Evolutionary conservation across 257 asterid genomes (phyloP).

Genomic region (Salvia miltiorrhiza): DNA sequence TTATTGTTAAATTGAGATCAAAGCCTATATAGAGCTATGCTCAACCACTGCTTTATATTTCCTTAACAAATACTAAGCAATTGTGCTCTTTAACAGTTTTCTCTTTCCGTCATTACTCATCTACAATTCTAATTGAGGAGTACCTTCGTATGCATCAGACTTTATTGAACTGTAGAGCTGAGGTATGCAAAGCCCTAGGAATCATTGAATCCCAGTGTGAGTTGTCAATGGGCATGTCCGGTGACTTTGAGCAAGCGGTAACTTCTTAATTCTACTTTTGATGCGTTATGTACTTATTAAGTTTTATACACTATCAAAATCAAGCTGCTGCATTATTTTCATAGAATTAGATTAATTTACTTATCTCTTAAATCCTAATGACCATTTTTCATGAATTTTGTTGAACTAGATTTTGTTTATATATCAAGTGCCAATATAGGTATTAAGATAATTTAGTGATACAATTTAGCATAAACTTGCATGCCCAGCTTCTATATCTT

Average conservation of each 20-base stretch:
- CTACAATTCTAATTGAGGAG: constrained; percentile 4
- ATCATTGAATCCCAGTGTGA: constrained; percentile 59
- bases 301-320: not conserved
- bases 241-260: constrained; percentile 89
- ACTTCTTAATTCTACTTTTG: constrained; percentile 3
- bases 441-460: not conserved
- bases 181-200: constrained; percentile 73
- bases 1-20: not conserved
- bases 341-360: not conserved
- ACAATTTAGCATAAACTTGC: not conserved
- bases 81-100: not conserved
- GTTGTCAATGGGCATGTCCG: constrained; percentile 95
- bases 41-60: not conserved
- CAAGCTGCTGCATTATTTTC: not conserved
- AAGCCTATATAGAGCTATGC: not conserved
- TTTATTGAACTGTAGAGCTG: constrained; percentile 63
- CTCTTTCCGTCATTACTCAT: not conserved
- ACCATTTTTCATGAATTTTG: not conserved
- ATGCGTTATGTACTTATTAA: not conserved
- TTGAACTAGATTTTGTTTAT: not conserved
- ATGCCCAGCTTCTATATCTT: not conserved
- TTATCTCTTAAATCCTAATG: not conserved
- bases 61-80: not conserved
- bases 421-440: not conserved
- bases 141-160: constrained; percentile 35